phyloP scores from a whole-genome alignment of 768 basidiomycete genomes.

The Auricularia sp. region DNA sequence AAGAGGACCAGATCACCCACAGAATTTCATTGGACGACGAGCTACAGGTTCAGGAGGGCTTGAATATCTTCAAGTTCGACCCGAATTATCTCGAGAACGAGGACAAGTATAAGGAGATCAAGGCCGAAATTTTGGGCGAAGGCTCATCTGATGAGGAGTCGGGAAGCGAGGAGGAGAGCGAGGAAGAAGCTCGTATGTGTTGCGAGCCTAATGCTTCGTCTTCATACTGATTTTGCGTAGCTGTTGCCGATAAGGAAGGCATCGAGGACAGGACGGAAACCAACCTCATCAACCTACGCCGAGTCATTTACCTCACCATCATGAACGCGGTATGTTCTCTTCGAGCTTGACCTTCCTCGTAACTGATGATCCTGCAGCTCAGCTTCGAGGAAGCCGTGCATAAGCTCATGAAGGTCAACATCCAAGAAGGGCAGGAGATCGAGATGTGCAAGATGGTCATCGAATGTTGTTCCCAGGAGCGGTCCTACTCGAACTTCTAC shows the following conservation, averaged over 20 bases:
- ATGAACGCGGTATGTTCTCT: conserved; percentile 67
- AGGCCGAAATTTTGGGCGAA: conserved; percentile 87
- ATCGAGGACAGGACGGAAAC: conserved; percentile 94
- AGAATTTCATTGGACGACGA: conserved; percentile 87
- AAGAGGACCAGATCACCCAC: conserved; percentile 97
- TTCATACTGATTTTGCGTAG: conserved; percentile 23
- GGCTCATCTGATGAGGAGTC: conserved; percentile 57
- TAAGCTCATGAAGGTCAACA: conserved; percentile 87
- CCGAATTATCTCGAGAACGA: conserved; percentile 83
- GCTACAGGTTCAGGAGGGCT: conserved; percentile 83
- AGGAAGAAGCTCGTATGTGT: conserved; percentile 26
- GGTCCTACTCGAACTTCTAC: conserved; percentile 95
- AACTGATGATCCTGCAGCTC: conserved; percentile 27
- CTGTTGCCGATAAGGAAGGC: conserved; percentile 69
- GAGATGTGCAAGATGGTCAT: conserved; percentile 98
- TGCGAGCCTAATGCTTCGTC: background rate
- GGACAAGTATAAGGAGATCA: conserved; percentile 87
- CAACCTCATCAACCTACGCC: conserved; percentile 88
- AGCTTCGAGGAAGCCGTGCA: conserved; percentile 99
- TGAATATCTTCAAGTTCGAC: conserved; percentile 95
- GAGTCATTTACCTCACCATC: conserved; percentile 92
- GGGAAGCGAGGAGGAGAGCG: conserved; percentile 50
- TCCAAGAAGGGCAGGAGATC: conserved; percentile 91
- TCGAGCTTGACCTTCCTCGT: background rate
- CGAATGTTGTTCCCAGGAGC: conserved; percentile 99